Base-by-base conservation (phyloP, 1,139 yeast genomes). In the Candida sp. region DNA sequence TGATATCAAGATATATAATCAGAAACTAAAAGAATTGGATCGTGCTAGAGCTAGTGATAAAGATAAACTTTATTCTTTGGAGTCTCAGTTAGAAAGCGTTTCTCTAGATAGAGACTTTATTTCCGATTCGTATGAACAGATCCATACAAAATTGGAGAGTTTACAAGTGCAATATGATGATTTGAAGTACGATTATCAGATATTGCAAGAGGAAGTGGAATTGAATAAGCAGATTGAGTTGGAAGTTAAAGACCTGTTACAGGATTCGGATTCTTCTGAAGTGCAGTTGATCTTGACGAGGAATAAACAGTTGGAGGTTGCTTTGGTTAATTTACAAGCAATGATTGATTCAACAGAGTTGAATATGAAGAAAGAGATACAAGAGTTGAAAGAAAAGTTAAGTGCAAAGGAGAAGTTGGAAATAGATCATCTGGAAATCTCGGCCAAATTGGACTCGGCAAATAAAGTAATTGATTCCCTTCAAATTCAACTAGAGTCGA, bases 81-180 rank as follows among this genome's bases (percentile, higher is more conserved):
- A 78, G 36, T 61, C 68, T 0, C 47, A 54, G 23, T 48, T 82
- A 21, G 91, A 85, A 50, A 63, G 75, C 55, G 57, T 77, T 1
- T 60, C 75, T 1, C 67, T 82, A 2, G 90, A 84, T 43, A 70
- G 73, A 45, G 85, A 77, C 47, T 73, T 73, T 54, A 67, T 81
- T 3, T 69, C 68, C 25, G 75, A 68, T 34, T 63, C 68, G 9
- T 74, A 70, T 41, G 68, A 63, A 9, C 51, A 60, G 4, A 57
- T 84, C 23, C 55, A 57, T 6, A 47, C 48, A 0, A 56, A 63
- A 36, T 46, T 70, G 12, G 55, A 57, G 2, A 56, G 54, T 3
- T 52, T 81, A 21, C 63, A 65, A 29, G 46, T 40, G 6, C 67
- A 70, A 38, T 68, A 75, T 45, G 68, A 67, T 12, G 65, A 62